Conservation (phyloP, 2,329 filamentous ascomycete species). For the Calonectria leucothoes region DNA sequence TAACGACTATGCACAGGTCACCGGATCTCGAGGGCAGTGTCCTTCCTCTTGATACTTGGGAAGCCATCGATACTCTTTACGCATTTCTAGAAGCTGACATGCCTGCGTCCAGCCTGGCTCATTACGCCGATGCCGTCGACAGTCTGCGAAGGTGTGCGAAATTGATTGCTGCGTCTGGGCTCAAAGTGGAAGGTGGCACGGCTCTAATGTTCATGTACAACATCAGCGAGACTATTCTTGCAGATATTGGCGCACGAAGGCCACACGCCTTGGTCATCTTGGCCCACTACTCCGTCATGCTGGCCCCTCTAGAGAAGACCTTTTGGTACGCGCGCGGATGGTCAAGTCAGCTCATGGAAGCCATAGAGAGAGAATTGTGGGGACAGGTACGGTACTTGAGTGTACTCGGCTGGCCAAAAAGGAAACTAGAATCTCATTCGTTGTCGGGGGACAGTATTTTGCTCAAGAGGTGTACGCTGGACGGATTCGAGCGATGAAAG, state of each 20-base stretch:
- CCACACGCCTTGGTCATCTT: slow-evolving; percentile 42
- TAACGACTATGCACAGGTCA: slow-evolving; percentile 9
- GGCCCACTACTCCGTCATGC: slow-evolving; percentile 36
- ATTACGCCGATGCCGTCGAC: slow-evolving; percentile 33
- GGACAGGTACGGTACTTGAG: slow-evolving; percentile 31
- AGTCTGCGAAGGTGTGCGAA: slow-evolving; percentile 29
- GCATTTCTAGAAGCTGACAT: slow-evolving; percentile 34
- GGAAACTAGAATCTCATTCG: slow-evolving; percentile 13
- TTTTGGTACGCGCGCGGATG: slow-evolving; percentile 44
- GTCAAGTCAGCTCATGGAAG: slow-evolving; percentile 32
- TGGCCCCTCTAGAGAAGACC: slow-evolving; percentile 37
- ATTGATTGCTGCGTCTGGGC: slow-evolving; percentile 36
- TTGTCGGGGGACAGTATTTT: too few species aligned
- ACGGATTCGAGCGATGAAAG: too few species aligned
- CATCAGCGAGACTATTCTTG: slow-evolving; percentile 37
- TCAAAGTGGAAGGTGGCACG: slow-evolving; percentile 35
- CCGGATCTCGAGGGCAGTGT: slow-evolving; percentile 31
- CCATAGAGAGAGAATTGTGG: slow-evolving; percentile 31
- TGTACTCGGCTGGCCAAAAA: slow-evolving; percentile 38
- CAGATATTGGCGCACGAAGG: slow-evolving; percentile 36
- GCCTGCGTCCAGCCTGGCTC: slow-evolving; percentile 24
- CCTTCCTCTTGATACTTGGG: slow-evolving; percentile 37
- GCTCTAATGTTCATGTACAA: slow-evolving; percentile 40
- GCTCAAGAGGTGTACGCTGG: too few species aligned
- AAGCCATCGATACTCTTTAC: slow-evolving; percentile 29